Base-by-base conservation (phyloP, 2,329 filamentous ascomycete genomes). In the Plectosphaerella cucumerina region DNA sequence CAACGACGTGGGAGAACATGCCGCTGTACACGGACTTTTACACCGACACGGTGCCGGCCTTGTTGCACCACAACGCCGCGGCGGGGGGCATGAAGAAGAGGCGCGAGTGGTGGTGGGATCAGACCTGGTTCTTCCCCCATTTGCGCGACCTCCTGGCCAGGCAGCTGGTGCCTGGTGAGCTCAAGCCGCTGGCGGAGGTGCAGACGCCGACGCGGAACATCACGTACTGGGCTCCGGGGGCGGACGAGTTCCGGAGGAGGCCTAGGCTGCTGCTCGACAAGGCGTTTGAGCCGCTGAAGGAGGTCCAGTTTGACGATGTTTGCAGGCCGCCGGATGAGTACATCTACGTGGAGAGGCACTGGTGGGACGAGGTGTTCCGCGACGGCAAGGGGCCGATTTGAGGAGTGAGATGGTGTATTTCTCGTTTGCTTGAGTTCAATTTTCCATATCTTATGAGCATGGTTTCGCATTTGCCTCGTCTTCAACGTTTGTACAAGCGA, bases 321-420 rank as follows among this genome's bases (percentile, higher is more conserved):
- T 49, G 57, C 33, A 34, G 35, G 6, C 8, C 8, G 35, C 35
- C 35, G 35, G 35, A 39, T 39, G 35, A 39, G 35, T 39, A 39
- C 35, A 39, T 39, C 14, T 39, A 57, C 17, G 44, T 35, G 15
- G 54, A 60, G 45, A 44, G 62, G 59, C 21, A 44, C 47, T 39
- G 51, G 4, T 70, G 66, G 67, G 62, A 69, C 11, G 63, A 55
- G 6, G 56, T 70, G 5, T 65, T 68, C 41, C 64, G 67, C 35
- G 61, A 59, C 46, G 57, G 54, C 4, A 50, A 51, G 31, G 53
- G 50, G 34, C 17, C 46, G 15, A n/a, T 48, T 35, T 34, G 14
- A n/a, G n/a, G 22, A 8, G 23, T n/a, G n/a, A n/a, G n/a, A 22
- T 21, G 35, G 6, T 6, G 35, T n/a, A 39, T n/a, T 5, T 5